Evolutionary conservation across 2,329 filamentous ascomycete genomes (phyloP), one percentile per base, ranked within the genome.

Genomic region (Penicillium griseofulvum): DNA sequence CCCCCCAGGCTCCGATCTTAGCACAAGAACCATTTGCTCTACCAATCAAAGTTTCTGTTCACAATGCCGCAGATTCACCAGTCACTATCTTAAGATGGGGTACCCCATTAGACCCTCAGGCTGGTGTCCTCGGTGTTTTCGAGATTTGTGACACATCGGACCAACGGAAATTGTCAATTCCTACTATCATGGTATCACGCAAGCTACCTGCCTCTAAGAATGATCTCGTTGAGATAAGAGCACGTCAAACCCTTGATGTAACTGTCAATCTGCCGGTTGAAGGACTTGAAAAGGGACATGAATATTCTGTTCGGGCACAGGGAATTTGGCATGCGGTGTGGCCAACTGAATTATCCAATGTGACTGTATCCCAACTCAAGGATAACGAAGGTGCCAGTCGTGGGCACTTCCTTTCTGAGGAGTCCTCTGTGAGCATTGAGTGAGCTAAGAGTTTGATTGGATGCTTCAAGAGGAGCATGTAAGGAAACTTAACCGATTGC

Each of bases 251-350:
- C 3, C 29, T 70, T 6, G 57, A 67, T 14, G 56, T 51, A 1
- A 55, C 57, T 0, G 57, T 74, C 3, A 66, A 64, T 12, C 44
- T 74, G 22, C 67, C 67, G 0, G 60, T 61, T 8, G 53, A 68
- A 4, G 55, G 63, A 6, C 55, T 76, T 24, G 52, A 62, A 12
- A 57, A 60, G 10, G 73, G 69, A 0, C 67, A 67, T 33, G 64
- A 66, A 38, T 76, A 76, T 57, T 57, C 61, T 2, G 63, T 73
- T 7, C 60, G 61, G 28, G 70, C 68, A 0, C 65, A 64, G 17
- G 74, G 74, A 1, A 62, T 58, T 31, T 76, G 73, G 74, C 71
- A 72, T 59, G 65, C 66, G 5, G 50, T 74, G 7, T 75, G 73
- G 72, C 57, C 65, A 11, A 55, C 54, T 11, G 42, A 56, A 10